Evolutionary conservation across 2,329 filamentous ascomycete genomes (phyloP).

Genomic region (Trematosphaeria pertusa): DNA sequence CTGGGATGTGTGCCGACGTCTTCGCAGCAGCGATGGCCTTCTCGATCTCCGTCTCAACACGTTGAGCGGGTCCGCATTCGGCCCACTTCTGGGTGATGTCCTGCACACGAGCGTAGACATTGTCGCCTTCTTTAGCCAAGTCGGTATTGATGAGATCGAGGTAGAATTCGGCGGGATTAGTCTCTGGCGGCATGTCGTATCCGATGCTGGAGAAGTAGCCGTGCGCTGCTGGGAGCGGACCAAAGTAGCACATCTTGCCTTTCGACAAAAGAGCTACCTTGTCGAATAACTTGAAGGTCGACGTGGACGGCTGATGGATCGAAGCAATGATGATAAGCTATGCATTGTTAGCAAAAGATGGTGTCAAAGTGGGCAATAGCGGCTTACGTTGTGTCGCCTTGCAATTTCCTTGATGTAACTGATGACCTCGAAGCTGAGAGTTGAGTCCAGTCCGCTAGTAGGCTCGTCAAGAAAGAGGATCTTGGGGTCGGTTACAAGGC

Average conservation of each 20-base stretch:
- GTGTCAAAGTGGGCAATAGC: too few relatives aligned
- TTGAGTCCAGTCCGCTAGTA: too few relatives aligned
- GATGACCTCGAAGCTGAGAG: conserved; percentile 75
- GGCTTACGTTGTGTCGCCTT: conserved; percentile 65
- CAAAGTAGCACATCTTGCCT: conserved; percentile 75
- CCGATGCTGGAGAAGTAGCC: conserved; percentile 68
- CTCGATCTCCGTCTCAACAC: background rate
- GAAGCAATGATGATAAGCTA: conserved; percentile 78
- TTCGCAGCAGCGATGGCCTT: too few relatives aligned
- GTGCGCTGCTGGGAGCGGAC: conserved; percentile 62
- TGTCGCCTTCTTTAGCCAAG: too few relatives aligned
- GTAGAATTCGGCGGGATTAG: conserved; percentile 78
- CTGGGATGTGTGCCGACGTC: too few relatives aligned
- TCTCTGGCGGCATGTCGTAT: conserved; percentile 67
- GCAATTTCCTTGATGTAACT: conserved; percentile 71
- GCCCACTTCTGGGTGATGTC: conserved; percentile 52
- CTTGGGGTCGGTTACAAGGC: conserved; percentile 78
- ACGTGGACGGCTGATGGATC: conserved; percentile 82
- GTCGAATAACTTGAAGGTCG: conserved; percentile 79
- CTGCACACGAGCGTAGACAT: too few relatives aligned
- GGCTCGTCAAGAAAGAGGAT: too few relatives aligned
- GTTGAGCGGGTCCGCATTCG: background rate
- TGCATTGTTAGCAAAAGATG: too few relatives aligned
- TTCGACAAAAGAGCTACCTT: conserved; percentile 74
- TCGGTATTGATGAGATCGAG: conserved; percentile 79